These are phyloP conservation scores for Knoxia roxburghii DNA, from an alignment of 257 asterid species.

Conservation along the genomic window DNA sequence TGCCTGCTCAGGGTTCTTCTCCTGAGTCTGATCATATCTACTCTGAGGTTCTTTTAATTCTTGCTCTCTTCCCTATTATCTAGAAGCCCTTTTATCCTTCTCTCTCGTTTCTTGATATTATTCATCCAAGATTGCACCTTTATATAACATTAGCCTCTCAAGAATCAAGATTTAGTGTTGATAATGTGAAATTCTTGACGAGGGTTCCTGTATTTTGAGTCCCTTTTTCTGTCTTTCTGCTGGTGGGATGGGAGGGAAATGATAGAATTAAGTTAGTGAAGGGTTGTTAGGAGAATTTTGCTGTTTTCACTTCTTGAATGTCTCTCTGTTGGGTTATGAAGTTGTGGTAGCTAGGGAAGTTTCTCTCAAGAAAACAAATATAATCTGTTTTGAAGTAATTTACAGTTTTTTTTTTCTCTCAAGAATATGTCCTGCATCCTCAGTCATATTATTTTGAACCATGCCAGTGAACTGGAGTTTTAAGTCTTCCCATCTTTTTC, in stretches of 20 bases:
- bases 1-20: slow-evolving; percentile 72
- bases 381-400: too few relatives aligned
- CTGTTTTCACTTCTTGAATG: too few relatives aligned
- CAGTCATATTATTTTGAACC: too few relatives aligned
- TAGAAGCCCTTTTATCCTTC: background rate
- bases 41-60: slow-evolving; percentile 40
- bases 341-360: background rate
- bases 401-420: too few relatives aligned
- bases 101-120: background rate
- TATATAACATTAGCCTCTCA: background rate
- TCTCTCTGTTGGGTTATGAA: background rate
- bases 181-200: background rate
- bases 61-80: background rate
- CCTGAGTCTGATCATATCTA: slow-evolving; percentile 70
- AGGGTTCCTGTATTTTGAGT: too few relatives aligned
- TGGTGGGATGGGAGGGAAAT: background rate
- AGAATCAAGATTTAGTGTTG: background rate
- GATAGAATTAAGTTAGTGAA: background rate
- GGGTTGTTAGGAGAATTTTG: background rate
- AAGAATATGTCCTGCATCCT: too few relatives aligned
- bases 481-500: too few relatives aligned
- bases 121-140: background rate
- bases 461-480: background rate
- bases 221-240: background rate
- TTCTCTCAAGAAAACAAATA: background rate